Evolutionary conservation across 1,284 basidiomycete species (phyloP).

Genomic region (Microbotryum violaceum): DNA sequence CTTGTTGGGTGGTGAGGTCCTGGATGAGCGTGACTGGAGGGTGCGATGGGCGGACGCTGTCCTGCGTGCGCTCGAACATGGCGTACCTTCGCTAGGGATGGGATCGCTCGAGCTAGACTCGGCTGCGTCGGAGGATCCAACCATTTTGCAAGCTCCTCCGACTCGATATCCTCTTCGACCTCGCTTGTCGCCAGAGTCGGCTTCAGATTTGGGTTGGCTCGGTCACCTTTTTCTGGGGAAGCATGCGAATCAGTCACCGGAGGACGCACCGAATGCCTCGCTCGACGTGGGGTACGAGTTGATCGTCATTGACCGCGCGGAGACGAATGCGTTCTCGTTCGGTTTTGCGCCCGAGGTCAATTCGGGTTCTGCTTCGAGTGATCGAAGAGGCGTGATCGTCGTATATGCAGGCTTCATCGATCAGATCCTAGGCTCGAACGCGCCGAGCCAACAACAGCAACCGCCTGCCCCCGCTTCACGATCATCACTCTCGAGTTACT

Average conservation of each 20-base stretch:
- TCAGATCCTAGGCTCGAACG: conserved; percentile 24
- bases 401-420: conserved; percentile 36
- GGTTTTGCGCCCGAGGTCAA: conserved; percentile 27
- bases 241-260: background rate
- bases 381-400: conserved; percentile 28
- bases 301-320: conserved; percentile 33
- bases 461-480: background rate
- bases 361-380: background rate
- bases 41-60: conserved; percentile 29
- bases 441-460: background rate
- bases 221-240: conserved; percentile 16
- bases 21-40: conserved; percentile 33
- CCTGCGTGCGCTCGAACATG: conserved; percentile 28
- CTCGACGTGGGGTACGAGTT: conserved; percentile 30
- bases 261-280: background rate
- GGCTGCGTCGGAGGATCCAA: background rate
- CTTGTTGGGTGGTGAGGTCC: conserved; percentile 33
- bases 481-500: background rate
- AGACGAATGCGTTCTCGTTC: conserved; percentile 35
- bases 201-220: background rate
- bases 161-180: conserved; percentile 14
- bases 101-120: background rate
- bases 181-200: background rate
- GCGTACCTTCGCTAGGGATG: conserved; percentile 7
- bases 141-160: conserved; percentile 17